A percentile compares a stretch with the other conserved stretches of the same genome.
phyloP scores from a whole-genome alignment of 441 rosid genomes.

The Viola pubescens region DNA sequence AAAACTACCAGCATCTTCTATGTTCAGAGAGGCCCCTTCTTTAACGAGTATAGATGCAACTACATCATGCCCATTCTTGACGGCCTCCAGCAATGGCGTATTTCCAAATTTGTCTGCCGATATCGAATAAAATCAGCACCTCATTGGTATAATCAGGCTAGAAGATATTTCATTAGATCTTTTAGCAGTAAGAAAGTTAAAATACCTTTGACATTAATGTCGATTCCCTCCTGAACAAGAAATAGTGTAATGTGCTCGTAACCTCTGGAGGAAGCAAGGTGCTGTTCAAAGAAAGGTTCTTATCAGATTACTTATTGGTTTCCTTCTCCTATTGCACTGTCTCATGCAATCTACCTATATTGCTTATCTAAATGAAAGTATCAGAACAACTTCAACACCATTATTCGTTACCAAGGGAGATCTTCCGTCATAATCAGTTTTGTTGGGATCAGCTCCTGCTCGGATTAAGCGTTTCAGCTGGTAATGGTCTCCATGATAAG shows the following conservation, averaged over 20 bases:
- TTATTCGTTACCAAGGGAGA: slow-evolving; percentile 60
- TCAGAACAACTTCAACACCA: not conserved
- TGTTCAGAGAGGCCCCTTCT: slow-evolving; percentile 62
- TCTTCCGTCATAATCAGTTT: slow-evolving; percentile 88
- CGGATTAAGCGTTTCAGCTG: slow-evolving; percentile 65
- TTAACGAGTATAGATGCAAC: slow-evolving; percentile 50
- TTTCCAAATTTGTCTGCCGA: slow-evolving; percentile 76
- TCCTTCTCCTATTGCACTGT: not conserved
- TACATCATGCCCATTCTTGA: slow-evolving; percentile 61
- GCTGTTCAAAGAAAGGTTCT: slow-evolving; percentile 38
- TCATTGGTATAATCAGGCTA: not conserved
- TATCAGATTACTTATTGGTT: slow-evolving; percentile 6
- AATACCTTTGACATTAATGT: slow-evolving; percentile 61
- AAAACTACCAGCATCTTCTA: slow-evolving; percentile 72
- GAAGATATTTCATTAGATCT: not conserved
- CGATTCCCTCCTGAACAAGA: slow-evolving; percentile 58
- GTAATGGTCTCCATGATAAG: slow-evolving; percentile 74
- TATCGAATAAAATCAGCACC: slow-evolving; percentile 10
- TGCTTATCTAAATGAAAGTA: not conserved
- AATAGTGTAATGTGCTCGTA: slow-evolving; percentile 55
- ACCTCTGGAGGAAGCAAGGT: slow-evolving; percentile 86
- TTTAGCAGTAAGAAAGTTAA: slow-evolving; percentile 11
- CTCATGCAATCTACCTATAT: not conserved
- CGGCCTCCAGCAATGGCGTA: slow-evolving; percentile 80
- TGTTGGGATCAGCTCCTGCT: slow-evolving; percentile 88